Conservation (phyloP, 768 basidiomycete species). For the Boletales sp. region DNA sequence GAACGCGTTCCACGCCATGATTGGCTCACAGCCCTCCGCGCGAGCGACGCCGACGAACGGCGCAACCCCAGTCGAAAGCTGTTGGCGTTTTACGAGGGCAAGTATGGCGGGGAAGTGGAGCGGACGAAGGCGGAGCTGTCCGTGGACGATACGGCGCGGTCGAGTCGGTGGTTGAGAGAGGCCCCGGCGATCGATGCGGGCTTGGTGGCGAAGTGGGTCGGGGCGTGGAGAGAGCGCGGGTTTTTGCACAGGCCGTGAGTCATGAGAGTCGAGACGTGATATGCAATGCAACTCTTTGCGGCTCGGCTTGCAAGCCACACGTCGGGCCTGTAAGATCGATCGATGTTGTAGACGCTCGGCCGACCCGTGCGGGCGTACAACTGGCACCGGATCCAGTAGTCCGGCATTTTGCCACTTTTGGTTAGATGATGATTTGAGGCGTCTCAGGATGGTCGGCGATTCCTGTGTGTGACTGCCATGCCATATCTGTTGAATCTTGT, state of each 20-base stretch:
- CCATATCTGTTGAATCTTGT: too few relatives aligned
- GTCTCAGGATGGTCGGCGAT: too few relatives aligned
- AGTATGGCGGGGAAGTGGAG: conserved; percentile 18
- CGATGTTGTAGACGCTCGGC: too few relatives aligned
- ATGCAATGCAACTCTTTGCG: too few relatives aligned
- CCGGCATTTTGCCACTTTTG: too few relatives aligned
- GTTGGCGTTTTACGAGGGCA: conserved; percentile 22
- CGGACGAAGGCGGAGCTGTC: conserved; percentile 4
- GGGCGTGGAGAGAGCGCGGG: conserved; percentile 38
- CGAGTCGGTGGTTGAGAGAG: conserved; percentile 17
- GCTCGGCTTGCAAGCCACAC: too few relatives aligned
- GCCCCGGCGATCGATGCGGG: conserved; percentile 15
- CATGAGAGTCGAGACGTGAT: not conserved
- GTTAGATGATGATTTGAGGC: too few relatives aligned
- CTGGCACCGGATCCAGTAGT: too few relatives aligned
- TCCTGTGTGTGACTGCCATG: too few relatives aligned
- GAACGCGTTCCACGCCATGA: conserved; percentile 15
- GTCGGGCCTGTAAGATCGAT: too few relatives aligned
- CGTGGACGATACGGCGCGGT: conserved; percentile 5
- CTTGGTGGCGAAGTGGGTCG: conserved; percentile 41
- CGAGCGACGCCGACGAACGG: conserved; percentile 19
- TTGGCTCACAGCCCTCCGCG: conserved; percentile 21
- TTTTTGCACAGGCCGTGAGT: conserved; percentile 25
- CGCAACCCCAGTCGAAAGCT: conserved; percentile 25
- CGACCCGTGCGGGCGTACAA: too few relatives aligned